These are phyloP conservation scores for Gracilaria gracilis DNA, from an alignment of 23 red algal genomes.

Conservation along the genomic window DNA sequence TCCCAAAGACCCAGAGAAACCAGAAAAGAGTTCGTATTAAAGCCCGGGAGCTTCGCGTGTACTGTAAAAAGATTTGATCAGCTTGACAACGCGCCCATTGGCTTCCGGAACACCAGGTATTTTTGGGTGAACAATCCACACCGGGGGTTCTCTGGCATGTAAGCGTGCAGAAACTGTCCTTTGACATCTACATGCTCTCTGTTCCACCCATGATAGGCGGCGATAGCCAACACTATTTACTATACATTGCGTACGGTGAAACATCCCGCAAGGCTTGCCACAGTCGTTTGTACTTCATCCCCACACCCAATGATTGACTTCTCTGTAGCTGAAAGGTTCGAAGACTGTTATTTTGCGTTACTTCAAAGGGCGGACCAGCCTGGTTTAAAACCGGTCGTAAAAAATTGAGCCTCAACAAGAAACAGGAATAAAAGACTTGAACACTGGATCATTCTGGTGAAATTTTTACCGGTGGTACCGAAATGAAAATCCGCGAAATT, in stretches of 20 bases:
- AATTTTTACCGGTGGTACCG: neutral
- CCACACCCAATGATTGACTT: constrained; percentile 46
- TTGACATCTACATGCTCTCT: constrained; percentile 30
- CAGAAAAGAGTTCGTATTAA: neutral
- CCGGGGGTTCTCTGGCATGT: constrained; percentile 9
- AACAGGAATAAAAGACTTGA: neutral
- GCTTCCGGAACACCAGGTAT: neutral
- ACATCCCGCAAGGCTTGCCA: constrained; percentile 73
- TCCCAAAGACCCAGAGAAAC: neutral
- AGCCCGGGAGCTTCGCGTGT: neutral
- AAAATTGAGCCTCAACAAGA: constrained; percentile 25
- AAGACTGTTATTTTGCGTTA: constrained; percentile 13
- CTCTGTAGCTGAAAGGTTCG: constrained; percentile 44
- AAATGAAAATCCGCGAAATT: neutral
- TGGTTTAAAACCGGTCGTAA: constrained; percentile 54
- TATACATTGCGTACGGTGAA: constrained; percentile 66
- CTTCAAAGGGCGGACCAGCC: constrained; percentile 36
- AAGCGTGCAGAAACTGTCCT: neutral
- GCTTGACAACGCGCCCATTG: neutral
- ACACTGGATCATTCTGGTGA: constrained; percentile 44
- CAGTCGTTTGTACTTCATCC: constrained; percentile 47
- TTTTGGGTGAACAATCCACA: neutral
- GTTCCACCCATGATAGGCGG: neutral
- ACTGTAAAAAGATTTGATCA: neutral
- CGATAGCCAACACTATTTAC: neutral